These are phyloP conservation scores for Cytospora chrysosperma DNA, from an alignment of 2,329 filamentous ascomycete species.

Conservation along the genomic window DNA sequence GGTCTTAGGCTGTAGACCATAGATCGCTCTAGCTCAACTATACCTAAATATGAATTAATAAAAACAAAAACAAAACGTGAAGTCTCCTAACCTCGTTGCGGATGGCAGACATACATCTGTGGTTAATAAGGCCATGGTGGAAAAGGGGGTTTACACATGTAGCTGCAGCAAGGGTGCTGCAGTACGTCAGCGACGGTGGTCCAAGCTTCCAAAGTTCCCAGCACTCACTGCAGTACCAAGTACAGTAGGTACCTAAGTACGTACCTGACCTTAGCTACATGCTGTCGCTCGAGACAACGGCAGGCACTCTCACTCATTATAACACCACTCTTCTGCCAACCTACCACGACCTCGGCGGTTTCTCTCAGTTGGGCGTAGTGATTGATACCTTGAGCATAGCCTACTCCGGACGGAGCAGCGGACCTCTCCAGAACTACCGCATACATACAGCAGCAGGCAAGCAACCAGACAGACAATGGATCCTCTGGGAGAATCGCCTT, in stretches of 20 bases:
- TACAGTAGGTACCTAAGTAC: neutral
- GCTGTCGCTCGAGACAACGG: neutral
- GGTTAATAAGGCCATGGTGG: neutral
- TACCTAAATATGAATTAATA: neutral
- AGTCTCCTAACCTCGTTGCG: too few relatives aligned
- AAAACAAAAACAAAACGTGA: too few relatives aligned
- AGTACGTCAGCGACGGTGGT: neutral
- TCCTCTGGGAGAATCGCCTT: constrained; percentile 51
- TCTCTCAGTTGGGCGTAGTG: neutral
- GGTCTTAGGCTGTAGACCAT: neutral
- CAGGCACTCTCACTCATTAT: neutral
- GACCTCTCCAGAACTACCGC: neutral
- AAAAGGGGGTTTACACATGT: neutral
- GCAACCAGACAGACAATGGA: constrained; percentile 40
- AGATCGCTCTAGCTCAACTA: neutral
- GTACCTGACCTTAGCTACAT: neutral
- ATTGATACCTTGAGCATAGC: neutral
- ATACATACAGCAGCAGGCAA: neutral
- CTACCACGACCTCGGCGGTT: neutral
- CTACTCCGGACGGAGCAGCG: neutral
- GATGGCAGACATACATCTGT: neutral
- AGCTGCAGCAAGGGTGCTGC: neutral
- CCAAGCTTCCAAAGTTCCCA: constrained; percentile 4
- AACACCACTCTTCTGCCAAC: neutral
- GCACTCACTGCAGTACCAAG: too few relatives aligned